Percentiles rank a stretch among this genome's conserved stretches.
phyloP scores from a whole-genome alignment of 176 grass and related monocot species.

The Oryza glumipatula region DNA sequence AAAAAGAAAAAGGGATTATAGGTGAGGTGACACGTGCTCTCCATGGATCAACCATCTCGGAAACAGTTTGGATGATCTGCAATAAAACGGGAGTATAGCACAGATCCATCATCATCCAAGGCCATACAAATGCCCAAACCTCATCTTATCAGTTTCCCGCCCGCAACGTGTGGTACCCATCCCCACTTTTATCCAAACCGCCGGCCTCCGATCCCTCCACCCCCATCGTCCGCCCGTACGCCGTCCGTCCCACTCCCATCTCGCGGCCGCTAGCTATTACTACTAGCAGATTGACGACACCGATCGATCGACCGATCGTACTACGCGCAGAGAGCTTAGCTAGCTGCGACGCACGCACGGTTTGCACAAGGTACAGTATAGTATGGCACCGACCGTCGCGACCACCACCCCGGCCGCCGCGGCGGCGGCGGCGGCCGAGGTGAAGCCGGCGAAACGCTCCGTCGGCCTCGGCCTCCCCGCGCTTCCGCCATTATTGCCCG shows the following conservation, averaged over 20 bases:
- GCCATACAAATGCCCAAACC: constrained; percentile 47
- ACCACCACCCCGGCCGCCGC: neutral
- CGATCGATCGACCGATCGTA: neutral
- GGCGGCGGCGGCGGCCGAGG: neutral
- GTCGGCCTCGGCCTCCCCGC: constrained; percentile 58
- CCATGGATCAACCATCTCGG: neutral
- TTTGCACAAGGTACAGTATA: neutral
- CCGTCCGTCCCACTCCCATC: neutral
- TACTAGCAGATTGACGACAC: neutral
- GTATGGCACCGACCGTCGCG: constrained; percentile 56
- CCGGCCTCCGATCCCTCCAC: neutral
- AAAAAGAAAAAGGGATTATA: neutral
- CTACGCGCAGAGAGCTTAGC: neutral
- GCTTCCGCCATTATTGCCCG: constrained; percentile 45
- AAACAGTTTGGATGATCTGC: neutral
- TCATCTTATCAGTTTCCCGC: constrained; percentile 58
- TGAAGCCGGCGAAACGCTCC: constrained; percentile 30
- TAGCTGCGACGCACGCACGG: too few species aligned
- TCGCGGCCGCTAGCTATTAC: too few species aligned
- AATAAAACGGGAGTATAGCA: neutral
- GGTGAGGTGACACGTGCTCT: neutral
- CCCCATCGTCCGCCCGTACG: neutral
- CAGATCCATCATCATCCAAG: neutral
- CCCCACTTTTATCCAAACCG: constrained; percentile 30
- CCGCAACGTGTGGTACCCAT: constrained; percentile 48